These are phyloP conservation scores for Aspergillus coremiiformis DNA, from an alignment of 495 filamentous ascomycete genomes.

Conservation along the genomic window DNA sequence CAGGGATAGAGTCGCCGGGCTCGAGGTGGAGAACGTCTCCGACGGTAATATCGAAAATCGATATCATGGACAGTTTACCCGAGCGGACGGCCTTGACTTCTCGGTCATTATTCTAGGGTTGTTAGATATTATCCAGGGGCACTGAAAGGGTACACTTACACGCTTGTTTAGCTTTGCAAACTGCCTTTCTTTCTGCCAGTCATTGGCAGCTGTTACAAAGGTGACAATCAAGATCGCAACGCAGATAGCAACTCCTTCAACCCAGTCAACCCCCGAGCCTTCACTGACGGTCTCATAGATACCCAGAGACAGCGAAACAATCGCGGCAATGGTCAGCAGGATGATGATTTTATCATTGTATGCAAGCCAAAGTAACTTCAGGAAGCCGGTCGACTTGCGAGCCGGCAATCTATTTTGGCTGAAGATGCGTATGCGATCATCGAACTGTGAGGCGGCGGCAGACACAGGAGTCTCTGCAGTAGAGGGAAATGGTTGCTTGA, in stretches of 20 bases:
- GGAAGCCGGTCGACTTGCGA: slow-evolving; percentile 65
- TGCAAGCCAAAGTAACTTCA: slow-evolving; percentile 73
- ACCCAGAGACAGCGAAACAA: slow-evolving; percentile 64
- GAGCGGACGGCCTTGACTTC: slow-evolving; percentile 70
- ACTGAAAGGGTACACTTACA: slow-evolving; percentile 19
- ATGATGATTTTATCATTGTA: slow-evolving; percentile 85
- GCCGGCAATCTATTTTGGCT: slow-evolving; percentile 66
- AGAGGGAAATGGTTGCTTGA: slow-evolving; percentile 9
- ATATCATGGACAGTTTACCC: slow-evolving; percentile 63
- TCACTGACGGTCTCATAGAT: slow-evolving; percentile 54
- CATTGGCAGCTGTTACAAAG: slow-evolving; percentile 64
- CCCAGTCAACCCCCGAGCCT: slow-evolving; percentile 58
- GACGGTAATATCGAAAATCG: slow-evolving; percentile 62
- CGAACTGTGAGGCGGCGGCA: slow-evolving; percentile 34
- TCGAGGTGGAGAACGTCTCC: slow-evolving; percentile 69
- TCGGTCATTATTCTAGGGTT: slow-evolving; percentile 61
- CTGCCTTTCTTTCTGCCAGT: slow-evolving; percentile 72
- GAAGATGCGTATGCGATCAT: slow-evolving; percentile 64
- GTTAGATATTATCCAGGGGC: slow-evolving; percentile 3
- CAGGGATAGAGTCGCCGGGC: slow-evolving; percentile 61
- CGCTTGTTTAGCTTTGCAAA: slow-evolving; percentile 72
- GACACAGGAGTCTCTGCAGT: background rate
- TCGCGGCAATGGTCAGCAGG: slow-evolving; percentile 62
- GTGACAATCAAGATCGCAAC: slow-evolving; percentile 72
- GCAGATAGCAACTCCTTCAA: slow-evolving; percentile 73